Evolutionary conservation across 192 early-diverging fungal species (phyloP).

Genomic region (Coemansia sp.): DNA sequence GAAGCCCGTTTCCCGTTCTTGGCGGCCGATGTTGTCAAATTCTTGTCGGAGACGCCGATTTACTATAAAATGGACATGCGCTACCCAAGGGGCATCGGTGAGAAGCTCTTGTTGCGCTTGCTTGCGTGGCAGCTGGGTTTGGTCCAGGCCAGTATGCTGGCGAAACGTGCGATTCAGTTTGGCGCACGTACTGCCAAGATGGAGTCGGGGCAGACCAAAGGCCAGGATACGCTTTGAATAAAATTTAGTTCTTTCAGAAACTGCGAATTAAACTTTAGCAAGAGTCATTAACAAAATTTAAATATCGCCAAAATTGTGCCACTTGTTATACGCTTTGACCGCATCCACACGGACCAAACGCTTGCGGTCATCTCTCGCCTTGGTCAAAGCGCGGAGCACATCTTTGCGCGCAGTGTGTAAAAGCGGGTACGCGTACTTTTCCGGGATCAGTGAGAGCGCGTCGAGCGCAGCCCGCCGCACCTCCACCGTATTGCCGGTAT

Average conservation of each 20-base stretch:
- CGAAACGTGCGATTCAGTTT: conserved; percentile 96
- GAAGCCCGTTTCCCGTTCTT: conserved; percentile 91
- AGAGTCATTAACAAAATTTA: background rate
- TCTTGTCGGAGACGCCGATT: conserved; percentile 66
- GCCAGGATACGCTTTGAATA: conserved; percentile 22
- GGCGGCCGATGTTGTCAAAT: conserved; percentile 63
- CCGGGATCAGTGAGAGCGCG: conserved; percentile 65
- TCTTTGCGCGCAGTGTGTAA: conserved; percentile 61
- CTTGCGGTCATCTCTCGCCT: conserved; percentile 83
- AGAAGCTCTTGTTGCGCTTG: conserved; percentile 84
- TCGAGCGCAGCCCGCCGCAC: conserved; percentile 75
- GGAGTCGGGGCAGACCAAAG: conserved; percentile 45
- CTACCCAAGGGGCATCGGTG: conserved; percentile 78
- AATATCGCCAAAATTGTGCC: conserved; percentile 56
- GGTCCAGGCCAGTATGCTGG: conserved; percentile 54
- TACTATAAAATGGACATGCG: conserved; percentile 81
- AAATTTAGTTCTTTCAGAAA: background rate
- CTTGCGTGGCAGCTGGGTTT: conserved; percentile 71
- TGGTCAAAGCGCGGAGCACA: conserved; percentile 62
- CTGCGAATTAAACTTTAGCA: too few relatives aligned
- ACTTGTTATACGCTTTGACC: conserved; percentile 81
- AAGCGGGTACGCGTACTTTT: conserved; percentile 57
- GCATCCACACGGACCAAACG: conserved; percentile 84
- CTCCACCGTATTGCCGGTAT: conserved; percentile 28
- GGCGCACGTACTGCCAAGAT: conserved; percentile 96